phyloP scores from a whole-genome alignment of 345 rosid species.

The Pugionium dolabratum region DNA sequence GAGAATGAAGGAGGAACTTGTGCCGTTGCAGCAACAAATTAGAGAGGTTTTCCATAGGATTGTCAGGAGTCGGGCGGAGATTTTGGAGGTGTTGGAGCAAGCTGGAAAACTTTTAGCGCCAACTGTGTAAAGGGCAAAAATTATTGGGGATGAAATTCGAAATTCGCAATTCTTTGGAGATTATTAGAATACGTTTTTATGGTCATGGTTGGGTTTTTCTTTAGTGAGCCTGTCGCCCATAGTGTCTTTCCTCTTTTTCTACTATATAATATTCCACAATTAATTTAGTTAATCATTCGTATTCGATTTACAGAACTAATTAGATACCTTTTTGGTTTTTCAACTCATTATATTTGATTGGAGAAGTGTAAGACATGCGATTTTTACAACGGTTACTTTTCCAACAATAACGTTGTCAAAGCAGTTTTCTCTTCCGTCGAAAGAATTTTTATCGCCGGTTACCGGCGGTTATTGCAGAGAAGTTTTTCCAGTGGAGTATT shows the following conservation, averaged over 20 bases:
- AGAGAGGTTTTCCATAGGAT: slow-evolving; percentile 90
- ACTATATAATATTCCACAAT: not conserved
- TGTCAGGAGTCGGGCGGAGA: slow-evolving; percentile 82
- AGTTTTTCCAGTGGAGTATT: too few relatives aligned
- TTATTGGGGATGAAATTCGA: slow-evolving; percentile 11
- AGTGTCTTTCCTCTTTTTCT: not conserved
- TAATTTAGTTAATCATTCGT: slow-evolving; percentile 1
- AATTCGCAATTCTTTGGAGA: slow-evolving; percentile 21
- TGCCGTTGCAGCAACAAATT: slow-evolving; percentile 81
- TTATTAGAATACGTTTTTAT: slow-evolving; percentile 15
- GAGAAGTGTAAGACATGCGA: too few relatives aligned
- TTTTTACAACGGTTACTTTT: too few relatives aligned
- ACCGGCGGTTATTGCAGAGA: too few relatives aligned
- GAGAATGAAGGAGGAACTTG: slow-evolving; percentile 80
- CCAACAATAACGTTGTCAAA: too few relatives aligned
- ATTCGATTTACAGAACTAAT: not conserved
- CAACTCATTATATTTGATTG: too few relatives aligned
- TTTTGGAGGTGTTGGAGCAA: slow-evolving; percentile 64
- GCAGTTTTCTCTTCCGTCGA: too few relatives aligned
- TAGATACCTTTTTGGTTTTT: not conserved
- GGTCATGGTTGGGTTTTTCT: slow-evolving; percentile 15
- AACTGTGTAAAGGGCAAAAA: slow-evolving; percentile 29
- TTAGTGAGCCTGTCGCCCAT: slow-evolving; percentile 1
- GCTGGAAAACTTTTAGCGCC: slow-evolving; percentile 49
- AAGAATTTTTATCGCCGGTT: too few relatives aligned